phyloP scores from a whole-genome alignment of 208 protist species.

The Leishmania turanica region DNA sequence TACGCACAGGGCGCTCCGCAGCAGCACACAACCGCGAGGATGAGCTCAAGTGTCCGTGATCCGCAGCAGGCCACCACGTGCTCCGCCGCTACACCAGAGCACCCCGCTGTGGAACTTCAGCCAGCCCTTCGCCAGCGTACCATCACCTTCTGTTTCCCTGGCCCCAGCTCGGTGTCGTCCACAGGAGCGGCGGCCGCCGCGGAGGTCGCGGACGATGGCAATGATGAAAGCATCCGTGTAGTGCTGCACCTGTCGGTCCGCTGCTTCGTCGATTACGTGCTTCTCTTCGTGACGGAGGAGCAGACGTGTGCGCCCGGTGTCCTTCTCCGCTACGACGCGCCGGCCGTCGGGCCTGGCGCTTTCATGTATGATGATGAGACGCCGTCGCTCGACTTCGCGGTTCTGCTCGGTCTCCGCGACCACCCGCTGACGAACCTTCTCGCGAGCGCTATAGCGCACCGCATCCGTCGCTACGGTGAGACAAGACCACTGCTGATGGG shows the following conservation, averaged over 20 bases:
- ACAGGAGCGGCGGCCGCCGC: neutral
- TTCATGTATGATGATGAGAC: constrained; percentile 46
- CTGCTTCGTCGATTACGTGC: constrained; percentile 66
- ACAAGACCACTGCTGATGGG: constrained; percentile 62
- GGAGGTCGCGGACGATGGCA: neutral
- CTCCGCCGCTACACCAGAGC: neutral
- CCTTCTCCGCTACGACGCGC: constrained; percentile 57
- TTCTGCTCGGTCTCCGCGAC: constrained; percentile 79
- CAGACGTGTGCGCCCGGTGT: constrained; percentile 66
- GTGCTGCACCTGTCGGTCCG: constrained; percentile 64
- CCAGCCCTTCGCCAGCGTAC: constrained; percentile 27
- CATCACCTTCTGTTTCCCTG: constrained; percentile 17
- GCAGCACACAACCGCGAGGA: neutral
- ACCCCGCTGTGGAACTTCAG: constrained; percentile 15
- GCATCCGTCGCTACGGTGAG: constrained; percentile 52
- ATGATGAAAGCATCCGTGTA: neutral
- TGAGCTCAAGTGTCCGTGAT: neutral
- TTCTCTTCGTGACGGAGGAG: constrained; percentile 76
- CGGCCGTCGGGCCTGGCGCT: constrained; percentile 11
- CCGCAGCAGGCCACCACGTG: neutral
- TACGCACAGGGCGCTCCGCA: neutral
- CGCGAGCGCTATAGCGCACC: constrained; percentile 55
- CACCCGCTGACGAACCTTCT: constrained; percentile 78
- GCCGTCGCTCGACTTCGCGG: constrained; percentile 47
- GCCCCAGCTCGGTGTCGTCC: neutral